phyloP scores from a whole-genome alignment of 2,329 filamentous ascomycete genomes.

The Pseudogymnoascus pannorum region DNA sequence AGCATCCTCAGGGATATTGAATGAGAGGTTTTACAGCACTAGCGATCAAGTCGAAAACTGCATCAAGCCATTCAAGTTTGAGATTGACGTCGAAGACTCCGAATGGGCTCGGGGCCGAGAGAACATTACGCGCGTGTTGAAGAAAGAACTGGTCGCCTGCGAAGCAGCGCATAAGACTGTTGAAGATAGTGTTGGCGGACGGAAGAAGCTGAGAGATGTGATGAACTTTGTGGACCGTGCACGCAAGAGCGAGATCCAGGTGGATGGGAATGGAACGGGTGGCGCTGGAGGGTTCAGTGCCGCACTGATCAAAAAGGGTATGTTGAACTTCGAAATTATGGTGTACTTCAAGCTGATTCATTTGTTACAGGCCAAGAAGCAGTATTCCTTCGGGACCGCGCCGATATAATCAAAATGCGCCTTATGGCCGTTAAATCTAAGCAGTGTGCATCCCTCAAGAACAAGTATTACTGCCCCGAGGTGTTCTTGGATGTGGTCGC shows the following conservation, averaged over 20 bases:
- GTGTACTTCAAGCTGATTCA: not conserved
- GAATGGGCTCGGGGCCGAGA: slow-evolving; percentile 86
- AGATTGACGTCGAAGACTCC: slow-evolving; percentile 85
- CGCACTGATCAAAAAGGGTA: slow-evolving; percentile 75
- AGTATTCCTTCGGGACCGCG: slow-evolving; percentile 85
- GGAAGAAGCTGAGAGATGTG: slow-evolving; percentile 80
- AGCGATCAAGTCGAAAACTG: slow-evolving; percentile 98
- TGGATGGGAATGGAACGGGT: slow-evolving; percentile 75
- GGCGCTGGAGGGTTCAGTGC: slow-evolving; percentile 93
- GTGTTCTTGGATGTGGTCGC: slow-evolving; percentile 97
- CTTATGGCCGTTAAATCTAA: slow-evolving; percentile 81
- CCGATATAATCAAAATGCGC: slow-evolving; percentile 85
- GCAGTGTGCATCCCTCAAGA: slow-evolving; percentile 73
- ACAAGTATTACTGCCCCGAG: slow-evolving; percentile 96
- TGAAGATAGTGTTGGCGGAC: slow-evolving; percentile 71
- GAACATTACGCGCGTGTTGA: slow-evolving; percentile 72
- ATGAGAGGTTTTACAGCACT: slow-evolving; percentile 93
- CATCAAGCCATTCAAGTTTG: slow-evolving; percentile 97
- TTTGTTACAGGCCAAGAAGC: slow-evolving; percentile 68
- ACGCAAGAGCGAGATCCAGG: slow-evolving; percentile 71
- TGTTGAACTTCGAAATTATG: slow-evolving; percentile 21
- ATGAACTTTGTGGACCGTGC: slow-evolving; percentile 87
- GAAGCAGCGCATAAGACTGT: slow-evolving; percentile 69
- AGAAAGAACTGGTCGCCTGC: slow-evolving; percentile 77
- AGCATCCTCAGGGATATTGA: slow-evolving; percentile 80